Evolutionary conservation across 2,329 filamentous ascomycete genomes (phyloP), one percentile per base, ranked within the genome.

Genomic region (Acrodontium crateriforme): DNA sequence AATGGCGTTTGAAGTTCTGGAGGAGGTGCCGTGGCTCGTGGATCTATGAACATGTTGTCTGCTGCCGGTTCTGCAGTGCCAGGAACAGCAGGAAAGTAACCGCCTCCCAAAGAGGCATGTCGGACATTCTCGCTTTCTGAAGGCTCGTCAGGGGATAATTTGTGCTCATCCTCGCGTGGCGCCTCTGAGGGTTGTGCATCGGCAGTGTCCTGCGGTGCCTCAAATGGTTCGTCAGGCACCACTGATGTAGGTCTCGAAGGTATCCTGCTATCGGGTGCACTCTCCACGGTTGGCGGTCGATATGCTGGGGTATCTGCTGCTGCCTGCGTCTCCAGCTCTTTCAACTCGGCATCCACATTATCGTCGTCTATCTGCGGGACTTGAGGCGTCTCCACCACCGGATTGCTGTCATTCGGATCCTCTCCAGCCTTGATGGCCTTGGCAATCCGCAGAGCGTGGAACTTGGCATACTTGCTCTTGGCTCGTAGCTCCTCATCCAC

Each of bases 401-500:
- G 87, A 47, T 95, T 95, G 6, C 81, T 79, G 30, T 78, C 73
- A 54, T 98, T 98, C 3, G 89, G 89, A 48, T 98, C 85, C 40
- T 81, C 77, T 29, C 84, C 84, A 21, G 85, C 80, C 47, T 85
- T 89, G 46, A 94, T 69, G 8, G 89, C 89, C 56, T 82, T 93
- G 10, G 80, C 66, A 47, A 98, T 98, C 32, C 89, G 73, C 18
- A 87, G 62, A 2, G 87, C 85, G 53, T 95, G 91, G 68, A 82
- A 98, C 55, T 95, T 98, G 22, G 87, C 84, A 51, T 82, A 98
- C 53, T 91, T 94, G 56, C 87, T 83, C 63, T n/a, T 95, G 30
- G 83, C 71, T 20, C 74, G 65, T 12, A 76, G 72, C 47, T 95
- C 84, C 1, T 69, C 58, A 18, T 92, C 81, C 8, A 76, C 60